Evolutionary conservation across 2,329 filamentous ascomycete genomes (phyloP).

Genomic region (Beauveria sp.): DNA sequence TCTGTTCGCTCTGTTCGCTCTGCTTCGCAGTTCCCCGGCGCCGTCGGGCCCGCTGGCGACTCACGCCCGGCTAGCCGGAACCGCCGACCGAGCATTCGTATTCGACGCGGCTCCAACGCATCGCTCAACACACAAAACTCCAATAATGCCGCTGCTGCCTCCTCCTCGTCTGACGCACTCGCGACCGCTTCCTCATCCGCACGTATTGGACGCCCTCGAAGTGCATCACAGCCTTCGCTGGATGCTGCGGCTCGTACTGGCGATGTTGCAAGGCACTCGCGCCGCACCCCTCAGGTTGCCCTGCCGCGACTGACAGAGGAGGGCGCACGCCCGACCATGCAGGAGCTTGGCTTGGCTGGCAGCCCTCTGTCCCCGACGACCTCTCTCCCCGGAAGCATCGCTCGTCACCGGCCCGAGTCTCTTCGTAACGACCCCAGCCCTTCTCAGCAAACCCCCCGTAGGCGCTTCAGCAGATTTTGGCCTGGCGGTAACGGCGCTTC

Average conservation of each 20-base stretch:
- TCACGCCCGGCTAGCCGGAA: constrained; percentile 7
- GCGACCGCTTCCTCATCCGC: not conserved
- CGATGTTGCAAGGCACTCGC: constrained; percentile 21
- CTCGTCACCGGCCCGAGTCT: not conserved
- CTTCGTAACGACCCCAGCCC: not conserved
- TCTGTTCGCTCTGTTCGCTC: constrained; percentile 7
- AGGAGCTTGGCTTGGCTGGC: constrained; percentile 23
- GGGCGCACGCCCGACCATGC: constrained; percentile 26
- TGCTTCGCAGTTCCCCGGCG: not conserved
- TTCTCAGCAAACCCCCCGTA: not conserved
- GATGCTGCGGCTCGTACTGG: constrained; percentile 16
- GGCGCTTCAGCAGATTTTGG: constrained; percentile 10
- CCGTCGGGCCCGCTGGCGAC: not conserved
- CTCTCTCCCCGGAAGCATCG: constrained; percentile 20
- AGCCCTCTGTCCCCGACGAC: constrained; percentile 19
- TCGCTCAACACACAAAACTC: not conserved
- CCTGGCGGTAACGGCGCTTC: constrained; percentile 5
- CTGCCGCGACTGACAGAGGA: constrained; percentile 34
- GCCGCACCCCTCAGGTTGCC: constrained; percentile 24
- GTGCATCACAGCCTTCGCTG: constrained; percentile 28
- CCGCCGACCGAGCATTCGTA: constrained; percentile 10
- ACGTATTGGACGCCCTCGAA: constrained; percentile 26
- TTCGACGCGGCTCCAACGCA: constrained; percentile 9
- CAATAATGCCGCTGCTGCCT: not conserved
- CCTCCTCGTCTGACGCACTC: not conserved